phyloP scores from a whole-genome alignment of 2,329 filamentous ascomycete species.

The Colletotrichum sp. region DNA sequence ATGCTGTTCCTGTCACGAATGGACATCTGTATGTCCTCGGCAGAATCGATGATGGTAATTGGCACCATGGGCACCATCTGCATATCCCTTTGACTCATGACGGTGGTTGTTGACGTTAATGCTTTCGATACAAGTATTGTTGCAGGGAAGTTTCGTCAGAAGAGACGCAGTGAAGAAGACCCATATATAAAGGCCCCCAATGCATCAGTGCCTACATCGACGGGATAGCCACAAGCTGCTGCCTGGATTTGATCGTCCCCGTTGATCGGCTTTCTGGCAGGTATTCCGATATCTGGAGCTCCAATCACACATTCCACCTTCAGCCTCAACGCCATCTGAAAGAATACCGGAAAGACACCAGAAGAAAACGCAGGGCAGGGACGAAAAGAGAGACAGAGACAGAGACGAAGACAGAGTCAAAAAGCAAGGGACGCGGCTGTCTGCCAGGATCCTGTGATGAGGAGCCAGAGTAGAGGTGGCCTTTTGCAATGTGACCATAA shows the following conservation, averaged over 20 bases:
- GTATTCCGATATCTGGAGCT: background rate
- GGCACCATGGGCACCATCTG: too few relatives aligned
- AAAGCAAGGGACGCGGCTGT: background rate
- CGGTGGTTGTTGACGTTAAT: too few relatives aligned
- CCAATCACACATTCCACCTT: background rate
- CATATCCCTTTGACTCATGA: too few relatives aligned
- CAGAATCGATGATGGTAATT: too few relatives aligned
- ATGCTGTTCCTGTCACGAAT: too few relatives aligned
- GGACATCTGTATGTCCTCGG: too few relatives aligned
- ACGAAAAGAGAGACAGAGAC: background rate
- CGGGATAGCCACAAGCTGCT: too few relatives aligned
- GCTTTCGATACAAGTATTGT: too few relatives aligned
- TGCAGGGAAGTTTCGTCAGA: too few relatives aligned
- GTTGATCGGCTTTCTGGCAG: background rate
- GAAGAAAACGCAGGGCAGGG: background rate
- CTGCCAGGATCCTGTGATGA: background rate
- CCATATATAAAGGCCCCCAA: too few relatives aligned
- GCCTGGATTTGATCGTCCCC: background rate
- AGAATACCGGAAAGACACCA: background rate
- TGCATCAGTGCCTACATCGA: too few relatives aligned
- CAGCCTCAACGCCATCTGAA: background rate
- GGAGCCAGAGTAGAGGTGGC: background rate
- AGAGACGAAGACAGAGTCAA: background rate
- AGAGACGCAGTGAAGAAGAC: too few relatives aligned
- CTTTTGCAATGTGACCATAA: background rate